These are phyloP conservation scores for Geotrichum phurueaensis DNA, from an alignment of 1,139 yeast genomes.

Conservation along the genomic window DNA sequence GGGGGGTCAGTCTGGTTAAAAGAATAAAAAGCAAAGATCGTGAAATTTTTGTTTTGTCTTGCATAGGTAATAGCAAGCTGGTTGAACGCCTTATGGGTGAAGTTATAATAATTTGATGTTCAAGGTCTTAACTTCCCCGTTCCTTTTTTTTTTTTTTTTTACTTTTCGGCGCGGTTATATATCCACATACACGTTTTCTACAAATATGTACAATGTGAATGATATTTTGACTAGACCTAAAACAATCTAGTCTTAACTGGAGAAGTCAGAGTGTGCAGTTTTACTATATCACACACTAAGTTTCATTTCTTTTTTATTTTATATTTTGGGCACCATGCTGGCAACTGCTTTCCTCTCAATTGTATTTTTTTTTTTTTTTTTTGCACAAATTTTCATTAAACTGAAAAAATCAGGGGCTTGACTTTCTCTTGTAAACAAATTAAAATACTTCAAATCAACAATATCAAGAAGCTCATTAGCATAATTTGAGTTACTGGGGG, in stretches of 20 bases:
- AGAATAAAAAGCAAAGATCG: neutral
- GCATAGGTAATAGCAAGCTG: too few relatives aligned
- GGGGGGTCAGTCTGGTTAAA: neutral
- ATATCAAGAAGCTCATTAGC: neutral
- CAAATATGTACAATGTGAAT: neutral
- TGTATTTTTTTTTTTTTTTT: neutral
- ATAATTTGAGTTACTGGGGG: neutral
- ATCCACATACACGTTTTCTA: neutral
- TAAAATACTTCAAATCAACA: neutral
- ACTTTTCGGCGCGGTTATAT: neutral
- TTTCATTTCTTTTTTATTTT: neutral
- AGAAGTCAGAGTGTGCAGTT: neutral
- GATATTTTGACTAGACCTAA: neutral
- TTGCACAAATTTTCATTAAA: neutral
- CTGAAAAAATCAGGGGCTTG: neutral
- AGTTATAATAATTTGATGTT: neutral
- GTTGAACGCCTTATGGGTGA: neutral
- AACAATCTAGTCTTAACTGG: neutral
- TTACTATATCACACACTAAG: neutral
- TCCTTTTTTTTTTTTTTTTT: too few relatives aligned
- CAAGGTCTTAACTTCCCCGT: too few relatives aligned
- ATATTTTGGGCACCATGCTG: neutral
- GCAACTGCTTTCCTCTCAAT: neutral
- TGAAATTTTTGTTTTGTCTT: too few relatives aligned
- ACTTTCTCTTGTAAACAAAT: neutral